A percentile compares a stretch with the other conserved stretches of the same genome.
Conservation (phyloP, 139 green algal genomes). For the Deuterostichococcus epilithicus region DNA sequence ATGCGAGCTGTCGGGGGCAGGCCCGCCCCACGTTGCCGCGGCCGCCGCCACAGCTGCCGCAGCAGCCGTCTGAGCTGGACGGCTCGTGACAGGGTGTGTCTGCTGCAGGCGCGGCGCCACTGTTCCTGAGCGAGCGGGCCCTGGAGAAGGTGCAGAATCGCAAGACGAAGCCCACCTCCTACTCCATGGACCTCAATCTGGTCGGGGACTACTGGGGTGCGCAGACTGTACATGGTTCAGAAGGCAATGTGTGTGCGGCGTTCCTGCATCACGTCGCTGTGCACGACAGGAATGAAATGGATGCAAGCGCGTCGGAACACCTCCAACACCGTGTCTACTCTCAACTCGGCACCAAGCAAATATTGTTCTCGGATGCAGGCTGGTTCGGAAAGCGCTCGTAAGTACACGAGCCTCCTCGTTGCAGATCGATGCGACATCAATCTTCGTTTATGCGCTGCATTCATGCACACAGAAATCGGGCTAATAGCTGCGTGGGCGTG, state of each 20-base stretch:
- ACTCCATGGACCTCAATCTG: conserved; percentile 87
- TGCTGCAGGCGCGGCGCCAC: conserved; percentile 54
- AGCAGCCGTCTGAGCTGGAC: too few species aligned
- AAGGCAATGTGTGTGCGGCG: too few species aligned
- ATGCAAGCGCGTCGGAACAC: not conserved
- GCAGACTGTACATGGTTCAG: not conserved
- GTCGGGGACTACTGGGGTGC: conserved; percentile 51
- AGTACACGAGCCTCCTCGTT: too few species aligned
- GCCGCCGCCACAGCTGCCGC: too few species aligned
- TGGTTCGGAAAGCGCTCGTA: conserved; percentile 73
- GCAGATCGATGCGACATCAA: too few species aligned
- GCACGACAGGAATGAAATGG: not conserved
- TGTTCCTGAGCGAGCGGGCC: conserved; percentile 70
- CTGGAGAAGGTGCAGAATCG: conserved; percentile 70
- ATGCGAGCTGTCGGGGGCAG: too few species aligned
- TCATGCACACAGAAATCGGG: too few species aligned
- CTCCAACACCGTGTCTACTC: conserved; percentile 7
- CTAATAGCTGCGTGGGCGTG: too few species aligned
- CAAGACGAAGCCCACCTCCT: conserved; percentile 72
- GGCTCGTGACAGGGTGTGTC: not conserved
- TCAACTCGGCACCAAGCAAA: not conserved
- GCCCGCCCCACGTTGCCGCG: too few species aligned
- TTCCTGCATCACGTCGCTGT: too few species aligned
- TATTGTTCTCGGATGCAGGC: conserved; percentile 30
- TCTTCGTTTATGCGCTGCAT: too few species aligned